phyloP scores from a whole-genome alignment of 2,329 filamentous ascomycete species.

The Huntiella omanensis region DNA sequence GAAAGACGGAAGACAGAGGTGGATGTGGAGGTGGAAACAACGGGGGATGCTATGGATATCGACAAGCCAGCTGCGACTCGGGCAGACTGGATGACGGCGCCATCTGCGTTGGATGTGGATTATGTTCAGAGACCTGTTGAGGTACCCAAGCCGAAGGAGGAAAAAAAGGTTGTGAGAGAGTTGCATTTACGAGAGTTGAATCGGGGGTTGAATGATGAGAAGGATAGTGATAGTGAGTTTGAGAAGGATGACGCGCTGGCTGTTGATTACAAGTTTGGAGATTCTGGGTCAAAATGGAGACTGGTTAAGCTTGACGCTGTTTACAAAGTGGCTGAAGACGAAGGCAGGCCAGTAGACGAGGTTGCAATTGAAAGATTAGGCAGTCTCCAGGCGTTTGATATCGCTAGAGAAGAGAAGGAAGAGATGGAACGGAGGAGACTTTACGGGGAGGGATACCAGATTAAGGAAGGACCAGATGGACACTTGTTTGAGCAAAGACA shows the following conservation, averaged over 20 bases:
- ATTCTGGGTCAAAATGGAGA: constrained; percentile 78
- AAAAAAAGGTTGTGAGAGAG: constrained; percentile 36
- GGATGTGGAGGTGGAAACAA: background rate
- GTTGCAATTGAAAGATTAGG: constrained; percentile 71
- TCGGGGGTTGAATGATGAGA: constrained; percentile 26
- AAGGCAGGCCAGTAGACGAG: constrained; percentile 54
- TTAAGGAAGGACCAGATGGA: constrained; percentile 72
- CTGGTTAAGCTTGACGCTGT: constrained; percentile 88
- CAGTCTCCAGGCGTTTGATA: constrained; percentile 67
- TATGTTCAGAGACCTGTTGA: constrained; percentile 48
- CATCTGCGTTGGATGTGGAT: constrained; percentile 65
- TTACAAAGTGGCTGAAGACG: constrained; percentile 61
- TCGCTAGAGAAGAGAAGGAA: constrained; percentile 80
- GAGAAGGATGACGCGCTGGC: constrained; percentile 28
- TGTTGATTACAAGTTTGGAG: constrained; percentile 72
- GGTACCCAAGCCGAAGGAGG: constrained; percentile 33
- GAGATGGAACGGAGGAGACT: constrained; percentile 67
- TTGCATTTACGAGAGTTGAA: constrained; percentile 74
- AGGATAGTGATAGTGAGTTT: constrained; percentile 32
- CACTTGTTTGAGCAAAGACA: constrained; percentile 68
- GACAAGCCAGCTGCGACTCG: constrained; percentile 31
- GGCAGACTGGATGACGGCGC: constrained; percentile 90
- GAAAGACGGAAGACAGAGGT: background rate
- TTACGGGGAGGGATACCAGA: constrained; percentile 71
- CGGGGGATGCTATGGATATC: constrained; percentile 10